Conservation (phyloP, 2,329 filamentous ascomycete species). For the Bipolaris bicolor region DNA sequence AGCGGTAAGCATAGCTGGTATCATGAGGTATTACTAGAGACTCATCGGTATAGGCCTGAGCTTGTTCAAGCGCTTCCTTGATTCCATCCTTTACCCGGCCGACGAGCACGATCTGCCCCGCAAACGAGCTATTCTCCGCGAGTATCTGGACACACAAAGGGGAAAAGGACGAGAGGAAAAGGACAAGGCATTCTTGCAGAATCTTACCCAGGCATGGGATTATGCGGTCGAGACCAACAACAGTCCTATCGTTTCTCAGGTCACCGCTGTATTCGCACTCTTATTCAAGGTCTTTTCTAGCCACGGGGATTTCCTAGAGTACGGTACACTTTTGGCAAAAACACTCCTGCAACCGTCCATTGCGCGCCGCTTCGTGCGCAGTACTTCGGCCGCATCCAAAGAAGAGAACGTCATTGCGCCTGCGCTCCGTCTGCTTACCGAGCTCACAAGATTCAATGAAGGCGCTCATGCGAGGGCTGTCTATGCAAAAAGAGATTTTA, state of each 20-base stretch:
- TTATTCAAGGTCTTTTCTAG: constrained; percentile 79
- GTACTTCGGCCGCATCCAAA: constrained; percentile 77
- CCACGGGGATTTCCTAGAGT: constrained; percentile 73
- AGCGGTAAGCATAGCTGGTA: constrained; percentile 27
- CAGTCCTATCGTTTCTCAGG: constrained; percentile 78
- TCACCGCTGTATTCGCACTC: constrained; percentile 80
- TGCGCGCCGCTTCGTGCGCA: constrained; percentile 78
- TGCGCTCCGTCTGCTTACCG: constrained; percentile 81
- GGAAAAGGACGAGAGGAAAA: constrained; percentile 59
- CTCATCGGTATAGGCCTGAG: constrained; percentile 61
- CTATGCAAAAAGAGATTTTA: constrained; percentile 78
- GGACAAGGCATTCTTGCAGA: constrained; percentile 70
- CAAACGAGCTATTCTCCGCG: constrained; percentile 66
- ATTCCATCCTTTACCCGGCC: constrained; percentile 63
- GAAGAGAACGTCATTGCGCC: constrained; percentile 91
- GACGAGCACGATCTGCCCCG: constrained; percentile 55
- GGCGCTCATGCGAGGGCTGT: constrained; percentile 78
- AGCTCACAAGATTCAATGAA: constrained; percentile 85
- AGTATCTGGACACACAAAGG: constrained; percentile 70
- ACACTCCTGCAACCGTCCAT: constrained; percentile 82
- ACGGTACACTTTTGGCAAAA: constrained; percentile 79
- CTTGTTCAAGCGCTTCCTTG: constrained; percentile 74
- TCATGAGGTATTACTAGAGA: background rate
- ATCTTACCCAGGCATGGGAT: constrained; percentile 87
- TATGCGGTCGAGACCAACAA: constrained; percentile 81